A percentile compares a stretch with the other conserved stretches of the same genome.
phyloP scores from a whole-genome alignment of 495 filamentous ascomycete genomes.

The Alectoria sarmentosa region DNA sequence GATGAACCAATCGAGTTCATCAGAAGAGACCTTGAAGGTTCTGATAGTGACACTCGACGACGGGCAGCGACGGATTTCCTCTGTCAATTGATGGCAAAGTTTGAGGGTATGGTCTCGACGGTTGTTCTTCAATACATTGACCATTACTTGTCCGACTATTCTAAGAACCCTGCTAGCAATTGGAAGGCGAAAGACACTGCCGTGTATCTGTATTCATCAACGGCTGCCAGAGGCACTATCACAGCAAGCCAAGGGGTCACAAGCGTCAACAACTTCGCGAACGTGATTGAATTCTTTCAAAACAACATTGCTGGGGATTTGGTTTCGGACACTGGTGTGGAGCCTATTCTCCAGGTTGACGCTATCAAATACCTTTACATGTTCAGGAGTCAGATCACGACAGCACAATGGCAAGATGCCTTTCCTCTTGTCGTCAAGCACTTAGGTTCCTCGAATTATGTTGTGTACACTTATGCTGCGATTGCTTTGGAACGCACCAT shows the following conservation, averaged over 20 bases:
- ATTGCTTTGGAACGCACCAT: conserved; percentile 89
- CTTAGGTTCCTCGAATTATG: conserved; percentile 77
- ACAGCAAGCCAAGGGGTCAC: conserved; percentile 83
- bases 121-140: conserved; percentile 77
- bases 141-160: conserved; percentile 64
- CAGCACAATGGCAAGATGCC: conserved; percentile 78
- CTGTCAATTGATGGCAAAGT: conserved; percentile 76
- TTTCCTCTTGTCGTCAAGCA: conserved; percentile 88
- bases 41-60: conserved; percentile 86
- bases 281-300: conserved; percentile 89
- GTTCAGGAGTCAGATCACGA: conserved; percentile 84
- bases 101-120: conserved; percentile 72
- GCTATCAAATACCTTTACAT: conserved; percentile 95
- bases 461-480: conserved; percentile 94
- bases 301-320: conserved; percentile 82
- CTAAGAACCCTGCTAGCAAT: conserved; percentile 58
- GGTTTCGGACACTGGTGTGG: conserved; percentile 51
- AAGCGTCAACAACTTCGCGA: conserved; percentile 73
- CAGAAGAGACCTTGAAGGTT: conserved; percentile 88
- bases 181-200: conserved; percentile 99
- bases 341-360: conserved; percentile 90
- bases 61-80: conserved; percentile 92
- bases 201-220: conserved; percentile 87
- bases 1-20: conserved; percentile 99
- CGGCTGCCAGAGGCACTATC: conserved; percentile 81